Evolutionary conservation across 345 rosid species (phyloP), one percentile per base, ranked within the genome.

Genomic region (Cardamine occulta): DNA sequence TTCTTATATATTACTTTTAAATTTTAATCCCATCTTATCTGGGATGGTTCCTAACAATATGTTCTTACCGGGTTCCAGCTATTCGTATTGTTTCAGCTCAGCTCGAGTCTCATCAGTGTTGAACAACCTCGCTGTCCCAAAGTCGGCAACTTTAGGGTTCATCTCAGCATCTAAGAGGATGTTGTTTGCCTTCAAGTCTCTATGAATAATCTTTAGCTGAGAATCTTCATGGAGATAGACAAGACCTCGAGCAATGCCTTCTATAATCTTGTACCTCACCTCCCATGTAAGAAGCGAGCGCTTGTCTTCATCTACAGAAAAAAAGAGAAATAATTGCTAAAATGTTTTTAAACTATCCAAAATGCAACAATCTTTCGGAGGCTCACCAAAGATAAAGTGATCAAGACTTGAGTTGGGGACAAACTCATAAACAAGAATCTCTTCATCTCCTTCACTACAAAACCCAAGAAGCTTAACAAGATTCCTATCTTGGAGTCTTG

Each of bases 401-500:
- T 84, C 84, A 67, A 82, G 76, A 68, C 84, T 86, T 68, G 56
- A 62, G 44, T 84, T 78, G 1, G 82, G 82, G 61, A 84, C 55
- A 49, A 81, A 86, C 51, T 86, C 87, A 21, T 84, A 86, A 19
- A 86, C 54, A 37, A 86, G 72, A 79, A 86, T 75, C 67, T 52
- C 76, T 32, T 86, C 82, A 1, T 32, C 63, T 58, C 76, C 70
- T 17, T 81, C 66, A 53, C 71, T 56, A 76, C 85, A 85, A 48
- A 83, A 85, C 5, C 87, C 85, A 1, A 85, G 68, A 29, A 86
- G 84, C 71, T 78, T 81, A 12, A 86, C 83, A 17, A 86, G 64
- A 45, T 83, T 83, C 48, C 61, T 71, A 56, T 85, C 86, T 56
- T 86, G 86, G 77, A 86, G 88, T 52, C 78, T 85, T 37, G 86